A percentile compares a stretch with the other conserved stretches of the same genome.
Evolutionary conservation across 768 basidiomycete species (phyloP).

Genomic region (Kwoniella botswanensis): DNA sequence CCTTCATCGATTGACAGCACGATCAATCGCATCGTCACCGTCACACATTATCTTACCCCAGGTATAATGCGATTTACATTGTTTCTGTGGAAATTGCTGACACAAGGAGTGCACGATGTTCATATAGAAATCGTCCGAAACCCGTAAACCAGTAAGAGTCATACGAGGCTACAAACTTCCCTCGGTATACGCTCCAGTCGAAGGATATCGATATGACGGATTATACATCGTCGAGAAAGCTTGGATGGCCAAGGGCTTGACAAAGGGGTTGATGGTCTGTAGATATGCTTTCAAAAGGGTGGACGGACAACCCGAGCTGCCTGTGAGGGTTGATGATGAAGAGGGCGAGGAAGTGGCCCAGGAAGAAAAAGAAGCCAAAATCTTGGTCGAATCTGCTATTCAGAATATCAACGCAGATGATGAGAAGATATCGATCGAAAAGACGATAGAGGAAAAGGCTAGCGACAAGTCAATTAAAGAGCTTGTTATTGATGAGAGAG

Average conservation of each 20-base stretch:
- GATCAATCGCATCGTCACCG: background rate
- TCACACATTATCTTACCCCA: no score
- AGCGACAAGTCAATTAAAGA: no score
- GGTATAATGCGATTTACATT: background rate
- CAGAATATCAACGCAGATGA: no score
- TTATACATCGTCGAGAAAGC: conserved; percentile 69
- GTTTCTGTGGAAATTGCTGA: background rate
- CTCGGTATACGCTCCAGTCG: conserved; percentile 75
- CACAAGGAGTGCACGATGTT: no score
- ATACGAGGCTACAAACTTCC: conserved; percentile 80
- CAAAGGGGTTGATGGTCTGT: conserved; percentile 76
- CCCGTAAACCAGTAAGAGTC: conserved; percentile 80
- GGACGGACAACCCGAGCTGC: conserved; percentile 31
- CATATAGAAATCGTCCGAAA: conserved; percentile 74
- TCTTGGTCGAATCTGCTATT: no score
- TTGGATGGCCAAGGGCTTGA: conserved; percentile 74
- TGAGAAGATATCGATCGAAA: no score
- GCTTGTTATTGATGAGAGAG: no score
- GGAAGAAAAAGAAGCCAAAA: background rate
- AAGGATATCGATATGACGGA: conserved; percentile 92
- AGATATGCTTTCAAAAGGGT: conserved; percentile 70
- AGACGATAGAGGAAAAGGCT: no score
- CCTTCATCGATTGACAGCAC: background rate
- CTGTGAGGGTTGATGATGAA: conserved; percentile 21
- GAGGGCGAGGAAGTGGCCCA: background rate